These are phyloP conservation scores for Thraustotheca clavata DNA, from an alignment of 352 stramenopile species.

Conservation along the genomic window DNA sequence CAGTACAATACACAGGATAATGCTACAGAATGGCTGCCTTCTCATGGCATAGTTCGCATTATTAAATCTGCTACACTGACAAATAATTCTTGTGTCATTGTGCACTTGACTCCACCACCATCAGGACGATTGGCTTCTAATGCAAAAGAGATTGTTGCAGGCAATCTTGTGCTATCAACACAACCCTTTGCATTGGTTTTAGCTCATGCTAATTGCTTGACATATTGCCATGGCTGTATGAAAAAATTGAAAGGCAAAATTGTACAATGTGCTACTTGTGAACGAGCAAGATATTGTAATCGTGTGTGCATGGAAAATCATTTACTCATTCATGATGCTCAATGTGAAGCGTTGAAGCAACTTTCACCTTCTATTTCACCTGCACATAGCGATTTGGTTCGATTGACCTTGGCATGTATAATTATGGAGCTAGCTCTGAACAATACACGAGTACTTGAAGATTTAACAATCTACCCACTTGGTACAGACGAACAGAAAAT, in stretches of 20 bases:
- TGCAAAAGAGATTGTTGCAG: not conserved
- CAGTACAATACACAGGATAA: not conserved
- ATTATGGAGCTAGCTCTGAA: constrained; percentile 11
- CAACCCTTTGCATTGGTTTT: not conserved
- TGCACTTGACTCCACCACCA: not conserved
- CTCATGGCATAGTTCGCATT: not conserved
- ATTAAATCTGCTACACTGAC: not conserved
- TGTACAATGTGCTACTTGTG: constrained; percentile 8
- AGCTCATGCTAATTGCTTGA: not conserved
- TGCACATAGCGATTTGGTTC: not conserved
- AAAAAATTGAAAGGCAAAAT: not conserved
- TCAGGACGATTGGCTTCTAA: not conserved
- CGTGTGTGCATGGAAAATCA: constrained; percentile 11
- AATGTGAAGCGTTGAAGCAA: not conserved
- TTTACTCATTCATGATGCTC: not conserved
- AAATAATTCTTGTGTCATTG: not conserved
- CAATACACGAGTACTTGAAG: not conserved
- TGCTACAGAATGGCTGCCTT: not conserved
- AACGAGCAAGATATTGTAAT: constrained; percentile 11
- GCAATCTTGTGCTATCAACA: constrained; percentile 5
- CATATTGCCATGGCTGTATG: constrained; percentile 11
- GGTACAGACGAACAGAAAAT: not conserved
- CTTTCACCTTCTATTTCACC: not conserved
- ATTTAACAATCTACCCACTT: not conserved
- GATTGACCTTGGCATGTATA: not conserved